A percentile compares a stretch with the other conserved stretches of the same genome.
Evolutionary conservation across 2,329 filamentous ascomycete species (phyloP).

Genomic region (Madurella fahalii): DNA sequence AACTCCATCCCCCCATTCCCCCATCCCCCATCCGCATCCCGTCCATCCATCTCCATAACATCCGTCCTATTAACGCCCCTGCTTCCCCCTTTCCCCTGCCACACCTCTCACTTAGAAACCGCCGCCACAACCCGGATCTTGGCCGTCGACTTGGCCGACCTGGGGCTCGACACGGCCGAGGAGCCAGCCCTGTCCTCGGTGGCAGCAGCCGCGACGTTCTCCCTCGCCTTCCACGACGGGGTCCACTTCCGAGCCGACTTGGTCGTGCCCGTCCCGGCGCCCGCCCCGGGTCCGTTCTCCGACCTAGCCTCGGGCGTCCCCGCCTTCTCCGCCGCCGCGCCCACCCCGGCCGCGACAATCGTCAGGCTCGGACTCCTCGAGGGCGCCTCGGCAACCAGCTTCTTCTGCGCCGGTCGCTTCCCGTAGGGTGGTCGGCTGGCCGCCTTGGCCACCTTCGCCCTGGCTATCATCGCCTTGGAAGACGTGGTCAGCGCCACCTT

Average conservation of each 20-base stretch:
- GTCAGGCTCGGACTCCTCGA: conserved; percentile 21
- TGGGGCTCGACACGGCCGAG: background rate
- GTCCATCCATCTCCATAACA: background rate
- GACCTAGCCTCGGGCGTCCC: background rate
- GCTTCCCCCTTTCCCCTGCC: background rate
- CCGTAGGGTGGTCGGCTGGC: background rate
- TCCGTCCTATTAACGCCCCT: background rate
- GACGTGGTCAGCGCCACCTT: background rate
- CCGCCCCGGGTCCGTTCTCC: background rate
- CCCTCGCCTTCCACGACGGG: conserved; percentile 19
- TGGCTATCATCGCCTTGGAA: background rate
- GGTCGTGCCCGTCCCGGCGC: background rate
- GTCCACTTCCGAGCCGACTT: conserved; percentile 8
- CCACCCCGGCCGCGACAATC: conserved; percentile 20
- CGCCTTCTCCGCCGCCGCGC: conserved; percentile 1
- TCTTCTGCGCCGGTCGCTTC: background rate
- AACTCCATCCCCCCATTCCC: background rate
- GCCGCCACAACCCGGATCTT: background rate
- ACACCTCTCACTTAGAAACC: background rate
- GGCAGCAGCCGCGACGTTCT: background rate
- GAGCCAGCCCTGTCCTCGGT: background rate
- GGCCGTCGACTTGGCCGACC: background rate
- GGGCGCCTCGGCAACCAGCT: background rate
- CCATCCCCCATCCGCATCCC: background rate
- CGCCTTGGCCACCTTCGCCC: background rate